Conservation (phyloP, 139 green algal species). For the Desmodesmus armatus region DNA sequence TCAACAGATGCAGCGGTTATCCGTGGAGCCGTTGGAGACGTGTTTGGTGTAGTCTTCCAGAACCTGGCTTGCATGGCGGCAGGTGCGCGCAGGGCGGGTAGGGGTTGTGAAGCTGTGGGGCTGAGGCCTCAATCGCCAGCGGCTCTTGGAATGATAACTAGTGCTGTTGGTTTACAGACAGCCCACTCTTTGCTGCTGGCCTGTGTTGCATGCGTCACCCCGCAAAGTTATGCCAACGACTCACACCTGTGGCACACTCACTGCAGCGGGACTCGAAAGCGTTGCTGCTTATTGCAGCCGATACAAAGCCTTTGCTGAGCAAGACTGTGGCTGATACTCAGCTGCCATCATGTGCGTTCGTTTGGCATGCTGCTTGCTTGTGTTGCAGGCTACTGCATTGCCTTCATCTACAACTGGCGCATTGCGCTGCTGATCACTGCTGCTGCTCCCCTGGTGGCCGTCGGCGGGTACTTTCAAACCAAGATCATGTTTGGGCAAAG, state of each 20-base stretch:
- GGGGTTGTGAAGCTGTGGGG: background rate
- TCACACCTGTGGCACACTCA: no score
- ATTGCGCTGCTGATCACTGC: constrained; percentile 62
- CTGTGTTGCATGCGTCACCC: no score
- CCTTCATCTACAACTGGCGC: constrained; percentile 81
- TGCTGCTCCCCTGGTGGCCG: constrained; percentile 30
- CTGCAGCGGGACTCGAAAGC: no score
- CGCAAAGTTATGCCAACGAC: no score
- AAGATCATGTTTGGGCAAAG: constrained; percentile 67
- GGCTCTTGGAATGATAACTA: no score
- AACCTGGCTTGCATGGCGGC: constrained; percentile 46
- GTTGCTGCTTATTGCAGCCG: no score
- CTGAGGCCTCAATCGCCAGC: background rate
- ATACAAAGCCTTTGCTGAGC: no score
- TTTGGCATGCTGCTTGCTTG: background rate
- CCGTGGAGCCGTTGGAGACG: constrained; percentile 72
- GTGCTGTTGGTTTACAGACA: no score
- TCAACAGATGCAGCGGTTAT: constrained; percentile 71
- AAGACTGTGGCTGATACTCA: background rate
- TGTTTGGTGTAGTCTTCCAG: constrained; percentile 47
- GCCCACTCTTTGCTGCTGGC: no score
- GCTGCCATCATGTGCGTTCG: background rate
- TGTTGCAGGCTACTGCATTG: constrained; percentile 62
- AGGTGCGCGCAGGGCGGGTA: background rate
- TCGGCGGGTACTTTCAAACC: constrained; percentile 47